Evolutionary conservation across 2,329 filamentous ascomycete genomes (phyloP).

Genomic region (Microsporum audouinii): DNA sequence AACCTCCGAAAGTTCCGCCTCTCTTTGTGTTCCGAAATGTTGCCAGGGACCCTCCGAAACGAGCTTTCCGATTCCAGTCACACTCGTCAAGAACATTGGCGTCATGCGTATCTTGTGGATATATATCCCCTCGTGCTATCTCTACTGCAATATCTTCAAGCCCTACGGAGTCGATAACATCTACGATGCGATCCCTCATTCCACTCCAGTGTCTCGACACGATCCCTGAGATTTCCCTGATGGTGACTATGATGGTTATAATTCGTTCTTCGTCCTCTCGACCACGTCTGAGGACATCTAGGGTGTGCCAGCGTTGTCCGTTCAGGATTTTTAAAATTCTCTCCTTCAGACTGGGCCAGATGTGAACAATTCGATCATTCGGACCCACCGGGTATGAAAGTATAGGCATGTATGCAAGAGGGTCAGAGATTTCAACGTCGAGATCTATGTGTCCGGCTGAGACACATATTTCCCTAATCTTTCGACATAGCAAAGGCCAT

Average conservation of each 20-base stretch:
- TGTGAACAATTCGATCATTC: too few relatives aligned
- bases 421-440: too few relatives aligned
- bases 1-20: conserved; percentile 2
- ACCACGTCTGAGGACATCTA: not conserved
- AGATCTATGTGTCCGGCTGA: too few relatives aligned
- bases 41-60: not conserved
- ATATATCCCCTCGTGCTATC: not conserved
- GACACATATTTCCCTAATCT: too few relatives aligned
- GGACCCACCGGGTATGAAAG: too few relatives aligned
- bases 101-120: not conserved
- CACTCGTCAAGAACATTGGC: not conserved
- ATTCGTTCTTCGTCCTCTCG: not conserved
- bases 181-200: not conserved
- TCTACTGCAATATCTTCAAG: not conserved
- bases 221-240: not conserved
- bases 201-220: not conserved
- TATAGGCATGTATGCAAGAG: too few relatives aligned
- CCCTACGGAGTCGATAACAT: not conserved
- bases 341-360: too few relatives aligned
- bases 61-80: not conserved
- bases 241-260: not conserved
- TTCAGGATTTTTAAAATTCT: too few relatives aligned
- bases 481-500: too few relatives aligned
- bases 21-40: not conserved
- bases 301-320: not conserved